Conservation (phyloP, 2,329 filamentous ascomycete genomes). For the Coleophoma eucalyptorum region DNA sequence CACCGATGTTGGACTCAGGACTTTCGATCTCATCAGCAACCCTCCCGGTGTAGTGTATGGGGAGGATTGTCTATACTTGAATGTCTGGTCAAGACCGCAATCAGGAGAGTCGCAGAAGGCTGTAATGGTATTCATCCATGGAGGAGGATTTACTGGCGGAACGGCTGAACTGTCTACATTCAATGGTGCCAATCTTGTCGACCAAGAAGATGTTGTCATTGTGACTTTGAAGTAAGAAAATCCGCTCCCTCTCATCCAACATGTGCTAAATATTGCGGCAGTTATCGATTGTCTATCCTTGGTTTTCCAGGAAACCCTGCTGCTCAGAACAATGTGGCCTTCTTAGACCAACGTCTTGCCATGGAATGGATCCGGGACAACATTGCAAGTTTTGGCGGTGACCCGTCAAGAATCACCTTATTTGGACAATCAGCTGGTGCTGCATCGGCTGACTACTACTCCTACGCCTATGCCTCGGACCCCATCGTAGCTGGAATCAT, state of each 20-base stretch:
- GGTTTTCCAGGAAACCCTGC: conserved; percentile 13
- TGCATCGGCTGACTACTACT: conserved; percentile 17
- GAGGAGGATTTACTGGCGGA: conserved; percentile 34
- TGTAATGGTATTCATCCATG: conserved; percentile 39
- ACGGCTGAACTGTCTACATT: conserved; percentile 32
- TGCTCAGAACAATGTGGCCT: conserved; percentile 32
- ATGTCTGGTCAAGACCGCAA: conserved; percentile 30
- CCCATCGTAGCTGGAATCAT: conserved; percentile 21
- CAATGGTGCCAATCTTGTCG: conserved; percentile 36
- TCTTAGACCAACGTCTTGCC: conserved; percentile 56
- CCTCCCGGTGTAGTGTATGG: conserved; percentile 5
- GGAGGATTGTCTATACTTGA: conserved; percentile 33
- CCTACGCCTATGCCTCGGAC: conserved; percentile 16
- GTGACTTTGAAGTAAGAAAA: conserved; percentile 39
- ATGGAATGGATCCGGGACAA: conserved; percentile 56
- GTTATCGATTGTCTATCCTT: conserved; percentile 17
- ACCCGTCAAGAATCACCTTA: conserved; percentile 31
- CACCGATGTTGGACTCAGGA: conserved; percentile 14
- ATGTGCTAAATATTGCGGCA: conserved; percentile 1
- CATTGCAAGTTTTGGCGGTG: conserved; percentile 53
- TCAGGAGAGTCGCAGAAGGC: conserved; percentile 27
- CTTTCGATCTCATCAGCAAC: no score
- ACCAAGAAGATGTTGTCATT: conserved; percentile 37
- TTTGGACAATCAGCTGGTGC: conserved; percentile 22
- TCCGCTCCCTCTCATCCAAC: no score